These are phyloP conservation scores for Pelargonium nanum DNA, from an alignment of 345 rosid genomes.

Conservation along the genomic window DNA sequence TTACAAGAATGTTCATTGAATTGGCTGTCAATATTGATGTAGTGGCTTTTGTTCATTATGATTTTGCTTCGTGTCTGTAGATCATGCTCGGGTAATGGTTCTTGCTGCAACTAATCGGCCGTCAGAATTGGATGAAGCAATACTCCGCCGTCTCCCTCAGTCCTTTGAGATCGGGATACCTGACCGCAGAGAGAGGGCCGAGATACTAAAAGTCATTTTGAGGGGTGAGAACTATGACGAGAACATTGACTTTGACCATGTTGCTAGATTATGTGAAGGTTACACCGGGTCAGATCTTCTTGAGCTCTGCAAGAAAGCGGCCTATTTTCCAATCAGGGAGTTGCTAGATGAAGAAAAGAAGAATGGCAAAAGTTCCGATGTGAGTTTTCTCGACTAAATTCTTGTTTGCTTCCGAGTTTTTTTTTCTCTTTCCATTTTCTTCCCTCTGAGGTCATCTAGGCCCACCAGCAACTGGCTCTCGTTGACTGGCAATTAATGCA, in stretches of 20 bases:
- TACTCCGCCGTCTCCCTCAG: constrained; percentile 87
- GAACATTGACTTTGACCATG: constrained; percentile 46
- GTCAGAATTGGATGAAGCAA: constrained; percentile 97
- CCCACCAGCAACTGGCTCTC: too few species aligned
- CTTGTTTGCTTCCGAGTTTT: neutral
- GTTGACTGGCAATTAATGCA: too few species aligned
- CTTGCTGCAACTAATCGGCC: constrained; percentile 98
- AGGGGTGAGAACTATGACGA: constrained; percentile 68
- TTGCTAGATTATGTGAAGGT: constrained; percentile 72
- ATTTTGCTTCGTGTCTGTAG: constrained; percentile 26
- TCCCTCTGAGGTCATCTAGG: too few species aligned
- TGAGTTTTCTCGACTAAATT: constrained; percentile 33
- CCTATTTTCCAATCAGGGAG: constrained; percentile 81
- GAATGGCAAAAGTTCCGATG: constrained; percentile 52
- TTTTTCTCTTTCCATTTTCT: neutral
- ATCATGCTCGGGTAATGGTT: constrained; percentile 91
- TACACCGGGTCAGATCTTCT: constrained; percentile 91
- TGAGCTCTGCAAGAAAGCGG: constrained; percentile 95
- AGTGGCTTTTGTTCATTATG: neutral
- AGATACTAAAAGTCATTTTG: constrained; percentile 71
- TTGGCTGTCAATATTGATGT: neutral
- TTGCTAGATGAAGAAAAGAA: constrained; percentile 69
- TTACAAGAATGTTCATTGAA: constrained; percentile 1
- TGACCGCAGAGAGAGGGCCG: constrained; percentile 55
- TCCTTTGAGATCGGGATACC: constrained; percentile 97